Evolutionary conservation across 2,329 filamentous ascomycete genomes (phyloP), one percentile per base, ranked within the genome.

Genomic region (Colletotrichum liaoningense): DNA sequence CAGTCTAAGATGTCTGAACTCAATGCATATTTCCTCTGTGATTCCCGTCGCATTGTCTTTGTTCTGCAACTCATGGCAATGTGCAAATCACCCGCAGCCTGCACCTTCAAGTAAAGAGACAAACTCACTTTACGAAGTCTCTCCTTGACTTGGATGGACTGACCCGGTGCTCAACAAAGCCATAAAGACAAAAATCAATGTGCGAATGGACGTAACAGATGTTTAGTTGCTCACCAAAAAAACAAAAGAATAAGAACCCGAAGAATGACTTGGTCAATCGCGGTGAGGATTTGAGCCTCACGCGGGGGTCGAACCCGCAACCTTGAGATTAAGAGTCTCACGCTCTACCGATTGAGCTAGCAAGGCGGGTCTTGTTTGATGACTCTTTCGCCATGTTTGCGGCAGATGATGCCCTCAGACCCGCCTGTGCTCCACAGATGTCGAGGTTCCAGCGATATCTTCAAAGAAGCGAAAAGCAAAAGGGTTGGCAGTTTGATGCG

Each of bases 311-410:
- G 74, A 77, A 77, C 75, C 73, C 70, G 65, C 66, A 74, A 74
- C 73, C 73, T 74, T 74, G 69, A 74, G 73, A 74, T 74, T 89
- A 89, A 89, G 90, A 92, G 91, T 92, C 90, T 91, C 87, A 72
- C 65, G 70, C 70, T 72, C 70, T 72, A 70, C 67, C 71, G 60
- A 70, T 66, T 72, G 69, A 72, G 69, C 69, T 72, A 72, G 69
- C 69, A 72, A 72, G 69, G 69, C 69, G 69, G 69, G 69, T 35
- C 55, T 67, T 22, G 3, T 12, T 35, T 38, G 11, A 4, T 68
- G 57, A 38, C 2, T 1, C 2, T 5, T 5, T 1, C 3, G 5
- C n/a, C n/a, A n/a, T n/a, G 9, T 12, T 54, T 7, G 0, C 9
- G 5, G 1, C 2, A 5, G 1, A 54, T 54, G 11, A 0, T 54